Evolutionary conservation across 306 rosid species (phyloP).

Genomic region (Myrica gale): DNA sequence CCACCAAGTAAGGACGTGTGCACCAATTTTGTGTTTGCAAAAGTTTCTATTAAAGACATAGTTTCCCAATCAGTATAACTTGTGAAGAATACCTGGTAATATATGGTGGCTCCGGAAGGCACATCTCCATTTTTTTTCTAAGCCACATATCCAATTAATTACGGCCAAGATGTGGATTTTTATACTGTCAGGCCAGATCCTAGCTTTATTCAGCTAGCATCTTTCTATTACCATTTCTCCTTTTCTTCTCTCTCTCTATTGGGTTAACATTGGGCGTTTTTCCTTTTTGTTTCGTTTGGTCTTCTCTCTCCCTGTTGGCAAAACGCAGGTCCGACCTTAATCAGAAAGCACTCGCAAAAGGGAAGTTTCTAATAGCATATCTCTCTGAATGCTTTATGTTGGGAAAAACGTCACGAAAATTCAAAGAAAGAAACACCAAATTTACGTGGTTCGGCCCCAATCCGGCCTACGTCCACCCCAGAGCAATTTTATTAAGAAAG

Average conservation of each 20-base stretch:
- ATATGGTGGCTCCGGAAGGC: not conserved
- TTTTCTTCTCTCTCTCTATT: not conserved
- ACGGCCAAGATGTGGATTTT: not conserved
- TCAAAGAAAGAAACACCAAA: too few species aligned
- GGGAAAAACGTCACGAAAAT: too few species aligned
- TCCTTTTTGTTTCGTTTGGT: not conserved
- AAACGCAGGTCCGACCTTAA: constrained; percentile 18
- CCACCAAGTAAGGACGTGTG: too few species aligned
- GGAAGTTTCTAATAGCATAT: constrained; percentile 10
- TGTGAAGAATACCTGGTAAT: not conserved
- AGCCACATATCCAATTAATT: not conserved
- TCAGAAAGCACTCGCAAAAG: not conserved
- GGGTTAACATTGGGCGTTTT: not conserved
- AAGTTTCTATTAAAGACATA: too few species aligned
- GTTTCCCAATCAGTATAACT: not conserved
- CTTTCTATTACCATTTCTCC: not conserved
- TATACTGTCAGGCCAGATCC: not conserved
- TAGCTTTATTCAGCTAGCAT: not conserved
- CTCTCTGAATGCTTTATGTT: constrained; percentile 26
- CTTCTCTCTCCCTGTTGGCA: not conserved
- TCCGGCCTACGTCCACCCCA: too few species aligned
- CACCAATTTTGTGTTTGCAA: too few species aligned
- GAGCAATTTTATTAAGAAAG: too few species aligned
- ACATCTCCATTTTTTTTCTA: too few species aligned
- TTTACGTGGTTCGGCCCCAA: too few species aligned